Evolutionary conservation across 2,329 filamentous ascomycete genomes (phyloP).

Genomic region (Meredithiella fracta): DNA sequence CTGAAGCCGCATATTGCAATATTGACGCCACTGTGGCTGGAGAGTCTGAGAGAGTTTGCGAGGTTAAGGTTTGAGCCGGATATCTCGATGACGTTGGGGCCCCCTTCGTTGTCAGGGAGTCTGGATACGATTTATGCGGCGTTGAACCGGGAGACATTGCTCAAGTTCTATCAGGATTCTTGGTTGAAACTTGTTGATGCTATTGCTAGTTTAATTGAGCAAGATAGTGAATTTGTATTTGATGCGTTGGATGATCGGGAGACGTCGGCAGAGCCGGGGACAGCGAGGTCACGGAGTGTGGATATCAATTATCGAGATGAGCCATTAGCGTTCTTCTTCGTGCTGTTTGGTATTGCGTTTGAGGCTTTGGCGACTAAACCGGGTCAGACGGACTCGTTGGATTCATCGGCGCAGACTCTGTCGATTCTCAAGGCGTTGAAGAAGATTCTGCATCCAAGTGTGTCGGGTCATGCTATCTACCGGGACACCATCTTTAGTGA

Average conservation of each 20-base stretch:
- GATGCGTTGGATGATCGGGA: constrained; percentile 83
- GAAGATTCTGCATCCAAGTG: constrained; percentile 85
- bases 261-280: constrained; percentile 24
- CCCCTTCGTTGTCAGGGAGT: constrained; percentile 65
- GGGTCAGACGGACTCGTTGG: constrained; percentile 36
- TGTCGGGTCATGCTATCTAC: constrained; percentile 92
- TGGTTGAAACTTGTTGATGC: constrained; percentile 96
- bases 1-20: constrained; percentile 79
- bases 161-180: constrained; percentile 91
- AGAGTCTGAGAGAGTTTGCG: constrained; percentile 84
- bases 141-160: constrained; percentile 78
- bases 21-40: constrained; percentile 83
- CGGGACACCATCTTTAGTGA: constrained; percentile 91
- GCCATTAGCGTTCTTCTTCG: constrained; percentile 96
- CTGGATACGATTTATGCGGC: constrained; percentile 90
- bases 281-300: constrained; percentile 21
- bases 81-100: constrained; percentile 77
- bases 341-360: constrained; percentile 89
- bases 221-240: constrained; percentile 95
- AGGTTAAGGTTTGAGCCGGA: constrained; percentile 89
- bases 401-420: constrained; percentile 61
- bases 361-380: constrained; percentile 67
- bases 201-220: constrained; percentile 90
- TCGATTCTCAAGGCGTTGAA: constrained; percentile 83
- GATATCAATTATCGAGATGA: constrained; percentile 98